A percentile compares a stretch with the other conserved stretches of the same genome.
Evolutionary conservation across 768 basidiomycete genomes (phyloP).

Genomic region (Crassisporium funariophilum): DNA sequence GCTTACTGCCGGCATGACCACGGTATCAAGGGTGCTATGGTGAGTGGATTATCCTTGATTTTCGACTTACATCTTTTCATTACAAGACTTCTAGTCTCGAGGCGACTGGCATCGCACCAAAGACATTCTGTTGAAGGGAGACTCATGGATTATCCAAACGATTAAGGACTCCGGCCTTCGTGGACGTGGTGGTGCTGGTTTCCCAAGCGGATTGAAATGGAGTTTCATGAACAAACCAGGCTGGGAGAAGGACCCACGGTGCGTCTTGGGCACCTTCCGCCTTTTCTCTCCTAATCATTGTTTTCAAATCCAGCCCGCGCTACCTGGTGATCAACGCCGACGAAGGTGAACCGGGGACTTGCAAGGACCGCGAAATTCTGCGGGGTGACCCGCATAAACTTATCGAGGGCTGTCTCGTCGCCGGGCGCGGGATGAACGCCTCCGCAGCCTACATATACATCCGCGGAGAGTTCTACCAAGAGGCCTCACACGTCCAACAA

Average conservation of each 20-base stretch:
- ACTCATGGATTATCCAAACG: conserved; percentile 94
- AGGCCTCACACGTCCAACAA: conserved; percentile 91
- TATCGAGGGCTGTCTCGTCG: conserved; percentile 95
- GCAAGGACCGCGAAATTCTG: conserved; percentile 98
- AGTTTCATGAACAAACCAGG: conserved; percentile 99
- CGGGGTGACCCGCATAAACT: conserved; percentile 99
- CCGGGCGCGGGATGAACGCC: conserved; percentile 97
- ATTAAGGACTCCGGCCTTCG: conserved; percentile 96
- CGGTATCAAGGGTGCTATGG: conserved; percentile 90
- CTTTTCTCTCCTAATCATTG: background rate
- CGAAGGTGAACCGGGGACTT: conserved; percentile 98
- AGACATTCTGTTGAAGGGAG: conserved; percentile 93
- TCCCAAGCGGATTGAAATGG: conserved; percentile 97
- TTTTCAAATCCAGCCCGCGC: conserved; percentile 62
- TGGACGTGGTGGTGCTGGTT: conserved; percentile 95
- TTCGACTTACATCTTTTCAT: background rate
- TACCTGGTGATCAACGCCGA: conserved; percentile 98
- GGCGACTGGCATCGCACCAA: conserved; percentile 99
- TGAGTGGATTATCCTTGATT: conserved; percentile 34
- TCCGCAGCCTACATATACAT: conserved; percentile 99
- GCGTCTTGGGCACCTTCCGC: conserved; percentile 17
- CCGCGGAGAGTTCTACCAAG: conserved; percentile 97
- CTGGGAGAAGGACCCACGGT: conserved; percentile 94
- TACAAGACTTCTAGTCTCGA: conserved; percentile 57
- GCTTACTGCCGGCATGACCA: conserved; percentile 87